A percentile compares a stretch with the other conserved stretches of the same genome.
Evolutionary conservation across 148 eudicot species (phyloP).

Genomic region (Rhododendron simsii): DNA sequence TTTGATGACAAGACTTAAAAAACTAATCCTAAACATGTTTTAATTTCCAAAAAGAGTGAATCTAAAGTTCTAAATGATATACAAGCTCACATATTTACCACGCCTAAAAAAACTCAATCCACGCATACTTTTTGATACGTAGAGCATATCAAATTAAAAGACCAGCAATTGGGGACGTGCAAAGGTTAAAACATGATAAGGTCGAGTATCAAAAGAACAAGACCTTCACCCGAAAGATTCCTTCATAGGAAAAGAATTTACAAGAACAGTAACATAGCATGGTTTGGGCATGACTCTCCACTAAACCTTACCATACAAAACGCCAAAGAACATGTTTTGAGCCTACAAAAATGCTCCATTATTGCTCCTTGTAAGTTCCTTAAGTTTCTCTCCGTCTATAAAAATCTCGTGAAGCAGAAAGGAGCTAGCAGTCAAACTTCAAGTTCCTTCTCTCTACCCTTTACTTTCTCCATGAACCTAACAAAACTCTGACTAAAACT

Average conservation of each 20-base stretch:
- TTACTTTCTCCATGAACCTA: no score
- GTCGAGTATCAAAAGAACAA: background rate
- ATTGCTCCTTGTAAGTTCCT: background rate
- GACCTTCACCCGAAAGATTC: background rate
- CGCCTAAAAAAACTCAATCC: background rate
- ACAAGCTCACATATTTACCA: background rate
- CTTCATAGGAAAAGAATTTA: background rate
- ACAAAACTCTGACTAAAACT: background rate
- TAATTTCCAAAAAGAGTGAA: background rate
- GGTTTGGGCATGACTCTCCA: background rate
- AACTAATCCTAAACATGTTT: background rate
- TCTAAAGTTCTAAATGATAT: background rate
- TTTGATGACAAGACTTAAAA: background rate
- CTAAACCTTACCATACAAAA: background rate
- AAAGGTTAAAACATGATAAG: background rate
- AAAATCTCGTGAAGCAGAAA: background rate
- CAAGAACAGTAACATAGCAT: background rate
- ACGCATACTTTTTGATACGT: background rate
- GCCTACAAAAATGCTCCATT: background rate
- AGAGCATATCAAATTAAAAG: background rate
- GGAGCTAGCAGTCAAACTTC: background rate
- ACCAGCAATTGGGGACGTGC: background rate
- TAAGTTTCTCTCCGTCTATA: background rate
- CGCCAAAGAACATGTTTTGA: background rate
- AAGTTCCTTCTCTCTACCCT: background rate